These are phyloP conservation scores for Graphium sp. DNA, from an alignment of 2,329 filamentous ascomycete genomes.

Conservation along the genomic window DNA sequence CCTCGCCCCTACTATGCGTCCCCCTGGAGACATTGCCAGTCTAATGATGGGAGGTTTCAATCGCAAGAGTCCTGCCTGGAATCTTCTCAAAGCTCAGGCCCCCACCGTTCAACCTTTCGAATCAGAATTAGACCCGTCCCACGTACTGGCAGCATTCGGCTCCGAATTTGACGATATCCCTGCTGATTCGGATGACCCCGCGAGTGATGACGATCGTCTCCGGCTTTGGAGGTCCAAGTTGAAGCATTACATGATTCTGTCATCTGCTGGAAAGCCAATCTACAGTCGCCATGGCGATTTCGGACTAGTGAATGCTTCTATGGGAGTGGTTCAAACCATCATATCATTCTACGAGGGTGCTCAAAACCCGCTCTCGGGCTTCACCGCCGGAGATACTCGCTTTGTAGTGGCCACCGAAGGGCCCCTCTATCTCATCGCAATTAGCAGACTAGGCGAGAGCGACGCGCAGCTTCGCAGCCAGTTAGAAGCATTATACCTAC, in stretches of 20 bases:
- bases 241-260: slow-evolving; percentile 95
- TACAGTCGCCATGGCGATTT: slow-evolving; percentile 91
- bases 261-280: slow-evolving; percentile 90
- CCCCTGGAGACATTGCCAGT: slow-evolving; percentile 61
- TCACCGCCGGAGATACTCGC: slow-evolving; percentile 70
- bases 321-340: slow-evolving; percentile 91
- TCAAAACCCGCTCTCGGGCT: slow-evolving; percentile 61
- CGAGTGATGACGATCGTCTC: slow-evolving; percentile 42
- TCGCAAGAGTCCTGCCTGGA: slow-evolving; percentile 51
- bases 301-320: slow-evolving; percentile 77
- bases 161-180: slow-evolving; percentile 66
- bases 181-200: slow-evolving; percentile 24
- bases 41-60: slow-evolving; percentile 57
- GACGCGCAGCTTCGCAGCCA: slow-evolving; percentile 76
- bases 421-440: slow-evolving; percentile 81
- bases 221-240: slow-evolving; percentile 75
- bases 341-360: slow-evolving; percentile 88
- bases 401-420: slow-evolving; percentile 79
- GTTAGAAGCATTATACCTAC: slow-evolving; percentile 91
- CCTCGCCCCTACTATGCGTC: slow-evolving; percentile 44
- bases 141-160: slow-evolving; percentile 49
- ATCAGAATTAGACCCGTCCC: slow-evolving; percentile 22
- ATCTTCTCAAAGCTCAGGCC: slow-evolving; percentile 45
- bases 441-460: slow-evolving; percentile 83
- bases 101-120: slow-evolving; percentile 46